Percentiles rank a stretch among this genome's conserved stretches.
phyloP scores from a whole-genome alignment of 306 rosid species.

The Ammopiptanthus mongolicus region DNA sequence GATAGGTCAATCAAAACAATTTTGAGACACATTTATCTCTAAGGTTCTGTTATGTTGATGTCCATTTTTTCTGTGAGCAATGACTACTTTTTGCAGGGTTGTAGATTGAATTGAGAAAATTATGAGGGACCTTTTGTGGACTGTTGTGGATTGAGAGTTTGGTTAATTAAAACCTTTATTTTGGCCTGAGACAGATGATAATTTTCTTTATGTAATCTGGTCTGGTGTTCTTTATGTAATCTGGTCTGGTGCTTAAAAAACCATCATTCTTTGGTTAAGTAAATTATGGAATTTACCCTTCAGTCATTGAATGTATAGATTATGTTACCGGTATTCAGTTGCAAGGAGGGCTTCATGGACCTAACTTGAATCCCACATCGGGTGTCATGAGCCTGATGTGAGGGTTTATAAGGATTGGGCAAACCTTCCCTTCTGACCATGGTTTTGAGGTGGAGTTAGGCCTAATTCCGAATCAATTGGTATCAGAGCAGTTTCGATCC shows the following conservation, averaged over 20 bases:
- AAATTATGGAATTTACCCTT: neutral
- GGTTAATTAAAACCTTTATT: neutral
- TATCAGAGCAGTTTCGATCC: too few relatives aligned
- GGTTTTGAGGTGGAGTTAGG: too few relatives aligned
- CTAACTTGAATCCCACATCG: too few relatives aligned
- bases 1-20: neutral
- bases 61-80: neutral
- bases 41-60: neutral
- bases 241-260: neutral
- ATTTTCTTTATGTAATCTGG: neutral
- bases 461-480: too few relatives aligned
- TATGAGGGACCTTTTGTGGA: neutral
- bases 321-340: too few relatives aligned
- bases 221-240: neutral
- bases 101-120: constrained; percentile 7
- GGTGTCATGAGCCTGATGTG: too few relatives aligned
- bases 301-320: neutral
- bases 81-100: neutral
- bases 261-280: neutral
- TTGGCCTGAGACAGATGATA: neutral
- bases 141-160: neutral
- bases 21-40: neutral
- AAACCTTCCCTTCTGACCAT: too few relatives aligned
- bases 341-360: too few relatives aligned
- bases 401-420: too few relatives aligned